Base-by-base conservation (phyloP, 176 grass and related monocot genomes). In the Triticum dicoccoides region DNA sequence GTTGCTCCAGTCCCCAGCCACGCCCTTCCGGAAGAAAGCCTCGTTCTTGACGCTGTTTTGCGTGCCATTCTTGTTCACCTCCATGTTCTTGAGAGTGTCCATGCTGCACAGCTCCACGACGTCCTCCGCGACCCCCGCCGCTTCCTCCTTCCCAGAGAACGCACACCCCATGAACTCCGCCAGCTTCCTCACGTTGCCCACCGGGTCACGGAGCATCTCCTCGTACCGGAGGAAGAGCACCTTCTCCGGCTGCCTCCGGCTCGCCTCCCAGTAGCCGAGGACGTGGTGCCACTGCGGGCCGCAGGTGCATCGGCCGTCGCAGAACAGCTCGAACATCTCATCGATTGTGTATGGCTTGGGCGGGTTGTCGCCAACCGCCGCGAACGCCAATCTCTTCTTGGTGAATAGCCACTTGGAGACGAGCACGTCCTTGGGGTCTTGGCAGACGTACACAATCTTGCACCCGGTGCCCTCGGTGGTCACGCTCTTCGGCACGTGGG, bases 391-490 rank as follows among this genome's bases (percentile, higher is more conserved):
- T 51, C 5, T 25, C 49, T 80, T 76, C 29, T 47, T 51, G 0
- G 8, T 10, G 82, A 78, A 91, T 3, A 62, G 1, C 69, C 77
- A 91, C 20, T 2, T 4, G 2, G 89, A 94, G 30, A 91, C 71
- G 15, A 87, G 6, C 2, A 32, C 11, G 65, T 94, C 92, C 79
- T 91, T 94, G 29, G 87, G 85, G 21, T 94, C 87, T 7, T 87
- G 18, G 15, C 78, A 91, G 5, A 89, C 4, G 58, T 89, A 91
- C 1, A 94, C 64, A 5, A 91, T 6, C 27, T 77, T 69, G 76
- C 89, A 80, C 0, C 32, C 18, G 5, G n/a, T 29, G 17, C 2
- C 14, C 0, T 58, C 13, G 0, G 11, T 2, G 4, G 47, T n/a
- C 52, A 76, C 8, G 9, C 73, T 73, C 21, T 41, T 10, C 2